A percentile compares a stretch with the other conserved stretches of the same genome.
Evolutionary conservation across 2,329 filamentous ascomycete species (phyloP).

Genomic region (Penicillium sp.): DNA sequence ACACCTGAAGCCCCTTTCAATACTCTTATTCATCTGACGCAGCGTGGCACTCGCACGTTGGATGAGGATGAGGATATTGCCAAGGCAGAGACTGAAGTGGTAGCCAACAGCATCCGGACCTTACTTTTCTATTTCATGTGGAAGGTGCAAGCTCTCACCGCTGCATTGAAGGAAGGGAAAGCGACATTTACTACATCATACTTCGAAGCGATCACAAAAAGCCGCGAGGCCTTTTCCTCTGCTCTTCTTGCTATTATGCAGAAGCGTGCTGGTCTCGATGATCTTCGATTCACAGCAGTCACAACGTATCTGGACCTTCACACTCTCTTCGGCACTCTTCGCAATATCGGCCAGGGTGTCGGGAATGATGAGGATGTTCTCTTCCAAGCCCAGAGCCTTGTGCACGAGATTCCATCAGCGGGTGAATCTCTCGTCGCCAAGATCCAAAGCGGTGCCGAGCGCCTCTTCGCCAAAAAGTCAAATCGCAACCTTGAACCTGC

Average conservation of each 20-base stretch:
- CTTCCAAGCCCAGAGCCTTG: conserved; percentile 64
- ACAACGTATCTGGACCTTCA: conserved; percentile 82
- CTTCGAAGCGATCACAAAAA: conserved; percentile 70
- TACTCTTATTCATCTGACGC: conserved; percentile 73
- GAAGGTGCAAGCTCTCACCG: conserved; percentile 72
- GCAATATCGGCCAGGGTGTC: conserved; percentile 53
- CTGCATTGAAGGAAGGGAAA: conserved; percentile 60
- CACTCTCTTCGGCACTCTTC: conserved; percentile 76
- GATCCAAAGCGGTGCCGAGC: conserved; percentile 79
- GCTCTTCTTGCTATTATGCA: conserved; percentile 58
- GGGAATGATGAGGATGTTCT: conserved; percentile 54
- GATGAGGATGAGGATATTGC: conserved; percentile 74
- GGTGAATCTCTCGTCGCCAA: conserved; percentile 71
- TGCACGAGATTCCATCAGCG: conserved; percentile 71
- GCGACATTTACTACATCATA: conserved; percentile 66
- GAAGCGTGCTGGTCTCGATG: conserved; percentile 66
- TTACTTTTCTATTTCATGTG: conserved; percentile 94
- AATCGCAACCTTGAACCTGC: conserved; percentile 52
- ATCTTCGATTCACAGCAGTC: conserved; percentile 76
- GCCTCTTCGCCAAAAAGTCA: conserved; percentile 73
- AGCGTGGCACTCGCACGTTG: conserved; percentile 70
- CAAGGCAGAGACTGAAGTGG: conserved; percentile 78
- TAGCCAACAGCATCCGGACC: conserved; percentile 75
- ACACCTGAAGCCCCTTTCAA: conserved; percentile 59
- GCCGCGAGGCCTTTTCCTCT: conserved; percentile 59